These are phyloP conservation scores for Myotisia sp. DNA, from an alignment of 2,329 filamentous ascomycete genomes.

Conservation along the genomic window DNA sequence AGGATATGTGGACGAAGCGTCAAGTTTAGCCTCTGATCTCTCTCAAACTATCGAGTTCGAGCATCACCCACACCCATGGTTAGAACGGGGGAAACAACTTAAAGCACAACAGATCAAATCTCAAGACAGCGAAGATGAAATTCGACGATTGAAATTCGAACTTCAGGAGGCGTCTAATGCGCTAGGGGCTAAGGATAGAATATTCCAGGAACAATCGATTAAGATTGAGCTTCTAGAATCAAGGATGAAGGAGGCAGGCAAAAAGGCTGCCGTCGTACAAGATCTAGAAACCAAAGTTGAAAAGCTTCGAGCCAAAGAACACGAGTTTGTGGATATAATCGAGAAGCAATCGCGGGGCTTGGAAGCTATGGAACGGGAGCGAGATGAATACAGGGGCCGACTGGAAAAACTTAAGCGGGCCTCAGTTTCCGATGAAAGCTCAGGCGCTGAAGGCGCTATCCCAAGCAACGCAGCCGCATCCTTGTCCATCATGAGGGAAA, in stretches of 20 bases:
- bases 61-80: slow-evolving; percentile 62
- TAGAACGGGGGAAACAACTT: slow-evolving; percentile 64
- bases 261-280: slow-evolving; percentile 48
- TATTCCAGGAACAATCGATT: slow-evolving; percentile 70
- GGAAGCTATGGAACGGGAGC: slow-evolving; percentile 25
- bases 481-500: slow-evolving; percentile 29
- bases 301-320: slow-evolving; percentile 22
- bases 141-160: slow-evolving; percentile 65
- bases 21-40: slow-evolving; percentile 54
- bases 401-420: slow-evolving; percentile 31
- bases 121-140: slow-evolving; percentile 71
- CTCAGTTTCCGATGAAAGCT: slow-evolving; percentile 25
- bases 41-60: slow-evolving; percentile 69
- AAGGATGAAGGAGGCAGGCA: slow-evolving; percentile 67
- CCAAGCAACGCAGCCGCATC: slow-evolving; percentile 23
- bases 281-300: slow-evolving; percentile 31
- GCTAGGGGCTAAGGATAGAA: slow-evolving; percentile 61
- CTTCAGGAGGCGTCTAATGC: slow-evolving; percentile 61
- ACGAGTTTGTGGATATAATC: slow-evolving; percentile 20
- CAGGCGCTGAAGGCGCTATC: slow-evolving; percentile 25
- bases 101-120: slow-evolving; percentile 68
- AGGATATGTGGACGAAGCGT: slow-evolving; percentile 53
- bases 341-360: slow-evolving; percentile 26
- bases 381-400: slow-evolving; percentile 28
- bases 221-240: slow-evolving; percentile 88